Percentiles rank a stretch among this genome's conserved stretches.
These are phyloP conservation scores for Psilocybe sp. DNA, from an alignment of 768 basidiomycete genomes.

Conservation along the genomic window DNA sequence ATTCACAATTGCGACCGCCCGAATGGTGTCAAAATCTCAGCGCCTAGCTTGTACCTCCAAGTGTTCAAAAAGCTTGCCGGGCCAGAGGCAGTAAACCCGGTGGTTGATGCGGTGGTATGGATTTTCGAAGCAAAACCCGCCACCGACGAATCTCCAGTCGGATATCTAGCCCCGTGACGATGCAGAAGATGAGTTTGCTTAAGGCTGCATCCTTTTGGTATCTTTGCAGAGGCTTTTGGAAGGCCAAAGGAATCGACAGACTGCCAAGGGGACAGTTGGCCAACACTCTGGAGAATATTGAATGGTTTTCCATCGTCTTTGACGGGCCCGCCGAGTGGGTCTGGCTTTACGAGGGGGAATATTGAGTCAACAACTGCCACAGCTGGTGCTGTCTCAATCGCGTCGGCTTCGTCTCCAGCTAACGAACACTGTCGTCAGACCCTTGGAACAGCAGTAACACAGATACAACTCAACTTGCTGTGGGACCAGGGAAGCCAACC, in stretches of 20 bases:
- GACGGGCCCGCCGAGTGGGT: conserved; percentile 14
- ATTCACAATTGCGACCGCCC: conserved; percentile 66
- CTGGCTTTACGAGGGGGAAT: conserved; percentile 41
- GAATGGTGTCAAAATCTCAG: conserved; percentile 74
- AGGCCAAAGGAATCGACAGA: conserved; percentile 53
- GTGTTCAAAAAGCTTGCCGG: conserved; percentile 62
- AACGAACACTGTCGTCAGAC: neutral
- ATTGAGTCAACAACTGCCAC: conserved; percentile 31
- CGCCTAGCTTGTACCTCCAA: conserved; percentile 79
- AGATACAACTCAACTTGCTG: conserved; percentile 35
- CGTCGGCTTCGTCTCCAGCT: conserved; percentile 43
- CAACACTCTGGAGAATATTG: conserved; percentile 43
- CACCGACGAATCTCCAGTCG: conserved; percentile 44
- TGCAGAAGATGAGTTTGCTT: conserved; percentile 59
- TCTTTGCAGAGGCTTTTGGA: conserved; percentile 38
- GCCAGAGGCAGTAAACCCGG: conserved; percentile 50
- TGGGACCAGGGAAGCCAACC: conserved; percentile 47
- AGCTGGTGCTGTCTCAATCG: conserved; percentile 40
- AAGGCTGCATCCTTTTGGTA: conserved; percentile 46
- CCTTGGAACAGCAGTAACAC: neutral
- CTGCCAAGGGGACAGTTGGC: conserved; percentile 49
- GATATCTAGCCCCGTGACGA: conserved; percentile 66
- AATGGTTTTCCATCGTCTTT: conserved; percentile 33
- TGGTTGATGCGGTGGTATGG: conserved; percentile 38
- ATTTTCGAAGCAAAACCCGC: conserved; percentile 44